Evolutionary conservation across 768 basidiomycete genomes (phyloP), one percentile per base, ranked within the genome.

Genomic region (Trametes cubensis): DNA sequence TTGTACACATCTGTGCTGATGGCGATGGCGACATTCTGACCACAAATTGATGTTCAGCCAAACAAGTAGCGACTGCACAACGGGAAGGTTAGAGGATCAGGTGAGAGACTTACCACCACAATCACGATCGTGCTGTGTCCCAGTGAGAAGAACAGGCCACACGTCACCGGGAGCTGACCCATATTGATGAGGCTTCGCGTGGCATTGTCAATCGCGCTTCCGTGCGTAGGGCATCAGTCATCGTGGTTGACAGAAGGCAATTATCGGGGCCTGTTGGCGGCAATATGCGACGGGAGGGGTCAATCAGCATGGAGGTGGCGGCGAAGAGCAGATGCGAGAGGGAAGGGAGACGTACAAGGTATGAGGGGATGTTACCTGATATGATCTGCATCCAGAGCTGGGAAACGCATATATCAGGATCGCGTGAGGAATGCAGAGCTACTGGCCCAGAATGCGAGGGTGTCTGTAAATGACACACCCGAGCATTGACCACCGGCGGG

Each of bases 101-200:
- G 39, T 44, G 54, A 38, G 51, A 18, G n/a, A 72, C 83, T 66
- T 65, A 89, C 91, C 60, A 95, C 90, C 2, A 81, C 81, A 26
- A 95, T 83, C 4, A 95, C 94, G 65, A 95, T 94, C 0, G 91
- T 92, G 61, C 92, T 94, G 67, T 96, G 94, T 0, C 94, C 94
- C 1, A 95, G 81, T 4, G 91, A 94, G 77, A 96, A 96, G 77
- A 86, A 95, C 14, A 95, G 73, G 2, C 94, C 94, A 61, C 92
- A 94, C 0, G 93, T 94, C 44, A 94, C 87, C 2, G 92, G 86
- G 11, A 91, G 79, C 67, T 89, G 88, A 0, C 89, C 90, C 30
- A 87, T 76, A 61, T 79, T 83, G 60, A 95, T 86, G 28, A 95
- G 78, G 5, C 85, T 83, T 52, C 94, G 79, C 4, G 94, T 94